phyloP scores from a whole-genome alignment of 495 filamentous ascomycete genomes.

The Neurospora discreta region DNA sequence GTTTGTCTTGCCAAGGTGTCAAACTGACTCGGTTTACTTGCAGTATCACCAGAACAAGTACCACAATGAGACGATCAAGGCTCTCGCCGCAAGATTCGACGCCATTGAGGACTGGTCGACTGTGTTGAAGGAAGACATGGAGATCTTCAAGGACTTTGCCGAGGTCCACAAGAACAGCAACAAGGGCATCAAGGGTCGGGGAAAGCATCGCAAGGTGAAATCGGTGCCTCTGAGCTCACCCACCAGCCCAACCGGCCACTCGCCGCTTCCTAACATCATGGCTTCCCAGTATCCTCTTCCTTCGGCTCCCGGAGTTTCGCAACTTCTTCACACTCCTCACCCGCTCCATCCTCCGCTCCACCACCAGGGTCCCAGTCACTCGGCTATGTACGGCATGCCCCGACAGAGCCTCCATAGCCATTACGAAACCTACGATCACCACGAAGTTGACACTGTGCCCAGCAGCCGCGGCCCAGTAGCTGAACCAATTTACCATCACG shows the following conservation, averaged over 20 bases:
- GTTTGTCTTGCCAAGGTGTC: not conserved
- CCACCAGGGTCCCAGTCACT: constrained; percentile 14
- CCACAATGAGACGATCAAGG: constrained; percentile 58
- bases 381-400: constrained; percentile 19
- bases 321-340: constrained; percentile 12
- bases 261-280: constrained; percentile 3
- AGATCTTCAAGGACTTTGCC: constrained; percentile 78
- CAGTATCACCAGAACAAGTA: constrained; percentile 94
- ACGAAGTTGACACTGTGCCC: constrained; percentile 27
- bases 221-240: constrained; percentile 5
- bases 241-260: not conserved
- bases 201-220: constrained; percentile 59
- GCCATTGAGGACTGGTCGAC: constrained; percentile 47
- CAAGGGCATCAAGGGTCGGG: constrained; percentile 93
- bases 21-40: not conserved
- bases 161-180: constrained; percentile 91
- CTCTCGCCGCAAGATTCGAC: constrained; percentile 66
- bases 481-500: constrained; percentile 29
- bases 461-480: constrained; percentile 22
- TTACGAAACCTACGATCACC: constrained; percentile 37
- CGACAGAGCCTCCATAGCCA: constrained; percentile 15
- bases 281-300: constrained; percentile 12
- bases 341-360: constrained; percentile 4
- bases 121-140: constrained; percentile 58
- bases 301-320: constrained; percentile 11